phyloP scores from a whole-genome alignment of 2,329 filamentous ascomycete genomes.

The Calonectria pseudoturangicola region DNA sequence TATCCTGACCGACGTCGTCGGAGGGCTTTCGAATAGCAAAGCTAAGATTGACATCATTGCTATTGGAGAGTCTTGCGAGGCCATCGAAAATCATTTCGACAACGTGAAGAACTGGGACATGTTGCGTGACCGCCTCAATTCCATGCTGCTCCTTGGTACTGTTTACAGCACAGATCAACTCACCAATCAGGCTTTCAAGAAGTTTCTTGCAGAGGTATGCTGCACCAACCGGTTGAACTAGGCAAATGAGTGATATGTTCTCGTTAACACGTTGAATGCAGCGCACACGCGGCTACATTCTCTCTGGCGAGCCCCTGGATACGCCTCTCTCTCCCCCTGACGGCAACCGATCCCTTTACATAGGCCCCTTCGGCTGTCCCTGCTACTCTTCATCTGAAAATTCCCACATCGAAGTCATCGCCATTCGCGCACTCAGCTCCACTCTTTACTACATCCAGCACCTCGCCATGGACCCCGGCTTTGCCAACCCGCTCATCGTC shows the following conservation, averaged over 20 bases:
- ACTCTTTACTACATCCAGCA: constrained; percentile 78
- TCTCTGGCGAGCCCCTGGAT: constrained; percentile 71
- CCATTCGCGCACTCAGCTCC: constrained; percentile 71
- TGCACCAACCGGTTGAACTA: background rate
- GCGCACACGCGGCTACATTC: constrained; percentile 77
- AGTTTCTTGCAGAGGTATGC: constrained; percentile 72
- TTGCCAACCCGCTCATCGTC: constrained; percentile 63
- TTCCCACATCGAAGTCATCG: constrained; percentile 75
- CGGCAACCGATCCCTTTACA: constrained; percentile 65
- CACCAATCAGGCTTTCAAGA: constrained; percentile 65
- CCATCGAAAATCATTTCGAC: constrained; percentile 75
- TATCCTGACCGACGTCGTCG: constrained; percentile 79
- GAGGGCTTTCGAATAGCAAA: constrained; percentile 64
- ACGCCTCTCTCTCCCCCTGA: constrained; percentile 71
- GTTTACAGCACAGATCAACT: constrained; percentile 63
- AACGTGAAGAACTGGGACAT: constrained; percentile 69
- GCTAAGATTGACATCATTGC: constrained; percentile 82
- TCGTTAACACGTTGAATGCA: constrained; percentile 54
- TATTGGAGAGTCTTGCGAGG: constrained; percentile 79
- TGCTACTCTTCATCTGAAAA: constrained; percentile 81
- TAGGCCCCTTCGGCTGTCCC: constrained; percentile 75
- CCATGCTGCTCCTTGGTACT: constrained; percentile 71
- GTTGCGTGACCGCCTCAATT: constrained; percentile 66
- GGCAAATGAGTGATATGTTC: background rate
- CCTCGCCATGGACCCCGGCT: constrained; percentile 65